Evolutionary conservation across 495 filamentous ascomycete genomes (phyloP).

Genomic region (Cudoniella acicularis): DNA sequence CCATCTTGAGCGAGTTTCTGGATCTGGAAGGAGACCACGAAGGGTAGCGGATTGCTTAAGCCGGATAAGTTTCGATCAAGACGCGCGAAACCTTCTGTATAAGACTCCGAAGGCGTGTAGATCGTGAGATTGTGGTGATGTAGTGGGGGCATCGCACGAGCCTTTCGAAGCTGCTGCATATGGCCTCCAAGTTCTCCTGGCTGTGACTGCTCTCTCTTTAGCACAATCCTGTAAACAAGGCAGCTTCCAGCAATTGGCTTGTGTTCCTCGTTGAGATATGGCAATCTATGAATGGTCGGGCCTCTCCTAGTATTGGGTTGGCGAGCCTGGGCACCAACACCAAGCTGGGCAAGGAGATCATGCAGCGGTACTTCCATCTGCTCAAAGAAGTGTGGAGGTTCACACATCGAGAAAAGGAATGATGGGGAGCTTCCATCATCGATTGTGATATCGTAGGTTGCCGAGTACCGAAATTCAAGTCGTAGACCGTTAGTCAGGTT

Average conservation of each 20-base stretch:
- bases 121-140: slow-evolving; percentile 5
- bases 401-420: slow-evolving; percentile 32
- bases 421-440: slow-evolving; percentile 26
- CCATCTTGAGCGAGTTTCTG: slow-evolving; percentile 50
- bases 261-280: slow-evolving; percentile 23
- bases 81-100: neutral
- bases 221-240: slow-evolving; percentile 27
- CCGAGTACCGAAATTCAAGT: slow-evolving; percentile 37
- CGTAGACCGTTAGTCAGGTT: slow-evolving; percentile 11
- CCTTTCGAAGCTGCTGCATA: slow-evolving; percentile 4
- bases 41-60: slow-evolving; percentile 5
- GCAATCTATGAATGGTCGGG: slow-evolving; percentile 33
- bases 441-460: slow-evolving; percentile 33
- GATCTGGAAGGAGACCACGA: slow-evolving; percentile 38
- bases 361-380: slow-evolving; percentile 13
- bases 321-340: slow-evolving; percentile 13
- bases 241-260: slow-evolving; percentile 24
- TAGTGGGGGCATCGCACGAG: slow-evolving; percentile 2
- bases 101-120: neutral
- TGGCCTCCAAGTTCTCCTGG: neutral
- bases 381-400: slow-evolving; percentile 26
- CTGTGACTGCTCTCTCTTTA: neutral
- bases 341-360: slow-evolving; percentile 11
- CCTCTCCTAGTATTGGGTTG: slow-evolving; percentile 16
- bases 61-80: neutral